Conservation (phyloP, 2,329 filamentous ascomycete species). For the Periconia macrospinosa region DNA sequence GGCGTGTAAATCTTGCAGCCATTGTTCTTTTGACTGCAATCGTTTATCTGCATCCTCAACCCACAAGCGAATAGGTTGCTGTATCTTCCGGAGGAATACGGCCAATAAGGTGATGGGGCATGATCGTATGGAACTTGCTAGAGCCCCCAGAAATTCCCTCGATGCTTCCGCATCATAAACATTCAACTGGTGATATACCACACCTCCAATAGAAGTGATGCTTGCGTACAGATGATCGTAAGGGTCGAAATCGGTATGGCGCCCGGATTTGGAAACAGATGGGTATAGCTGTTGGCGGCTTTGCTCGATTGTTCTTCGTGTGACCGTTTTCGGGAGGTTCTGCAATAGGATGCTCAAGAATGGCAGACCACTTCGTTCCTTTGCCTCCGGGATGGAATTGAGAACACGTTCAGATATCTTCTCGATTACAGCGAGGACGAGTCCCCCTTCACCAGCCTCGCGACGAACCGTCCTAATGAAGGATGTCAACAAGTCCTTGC, state of each 20-base stretch:
- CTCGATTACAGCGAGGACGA: constrained; percentile 69
- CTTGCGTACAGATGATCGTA: constrained; percentile 69
- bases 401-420: constrained; percentile 60
- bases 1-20: constrained; percentile 22
- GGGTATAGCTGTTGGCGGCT: constrained; percentile 70
- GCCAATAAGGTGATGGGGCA: constrained; percentile 54
- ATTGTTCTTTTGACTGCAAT: constrained; percentile 26
- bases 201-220: constrained; percentile 55
- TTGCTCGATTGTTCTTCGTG: constrained; percentile 58
- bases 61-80: constrained; percentile 66
- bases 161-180: constrained; percentile 43
- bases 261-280: constrained; percentile 43
- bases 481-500: constrained; percentile 55
- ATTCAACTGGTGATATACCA: constrained; percentile 56
- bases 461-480: constrained; percentile 58
- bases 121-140: constrained; percentile 46
- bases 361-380: constrained; percentile 18
- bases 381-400: constrained; percentile 18
- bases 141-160: constrained; percentile 55
- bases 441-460: constrained; percentile 69
- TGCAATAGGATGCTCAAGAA: constrained; percentile 41
- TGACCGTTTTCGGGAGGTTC: constrained; percentile 46
- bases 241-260: constrained; percentile 54
- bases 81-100: constrained; percentile 61
- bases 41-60: constrained; percentile 57